Conservation (phyloP, 208 protist genomes). For the Giardia duodenalis region DNA sequence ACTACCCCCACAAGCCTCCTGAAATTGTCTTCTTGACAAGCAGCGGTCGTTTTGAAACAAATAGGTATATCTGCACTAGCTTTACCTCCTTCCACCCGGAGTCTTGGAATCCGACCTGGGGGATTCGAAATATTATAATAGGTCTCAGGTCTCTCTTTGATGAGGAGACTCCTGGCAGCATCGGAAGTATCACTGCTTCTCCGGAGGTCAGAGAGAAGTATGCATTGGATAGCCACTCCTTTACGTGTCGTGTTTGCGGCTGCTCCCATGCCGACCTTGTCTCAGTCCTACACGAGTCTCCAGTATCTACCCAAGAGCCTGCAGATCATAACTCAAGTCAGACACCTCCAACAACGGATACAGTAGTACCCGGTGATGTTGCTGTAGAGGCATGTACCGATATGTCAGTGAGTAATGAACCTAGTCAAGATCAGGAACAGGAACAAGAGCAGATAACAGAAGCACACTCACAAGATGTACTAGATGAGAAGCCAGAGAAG, state of each 20-base stretch:
- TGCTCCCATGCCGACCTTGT: not conserved
- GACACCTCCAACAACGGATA: no score
- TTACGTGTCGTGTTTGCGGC: not conserved
- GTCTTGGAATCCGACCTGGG: slow-evolving; percentile 2
- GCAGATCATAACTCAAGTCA: no score
- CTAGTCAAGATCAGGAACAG: no score
- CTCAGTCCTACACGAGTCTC: no score
- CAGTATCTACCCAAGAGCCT: no score
- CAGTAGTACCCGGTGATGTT: no score
- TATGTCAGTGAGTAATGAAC: no score
- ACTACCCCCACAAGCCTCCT: not conserved
- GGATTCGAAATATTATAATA: not conserved
- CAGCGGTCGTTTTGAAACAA: slow-evolving; percentile 16
- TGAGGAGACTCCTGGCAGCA: slow-evolving; percentile 11
- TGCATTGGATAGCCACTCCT: not conserved
- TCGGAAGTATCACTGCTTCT: not conserved
- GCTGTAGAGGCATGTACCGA: no score
- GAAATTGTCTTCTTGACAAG: not conserved
- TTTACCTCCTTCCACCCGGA: slow-evolving; percentile 17
- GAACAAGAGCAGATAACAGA: no score
- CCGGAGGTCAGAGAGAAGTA: not conserved
- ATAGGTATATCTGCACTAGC: slow-evolving; percentile 16
- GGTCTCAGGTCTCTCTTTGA: slow-evolving; percentile 20
- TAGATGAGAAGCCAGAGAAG: no score
- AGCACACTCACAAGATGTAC: no score